Percentiles rank a stretch among this genome's conserved stretches.
Evolutionary conservation across 192 early-diverging fungal species (phyloP).

Genomic region (Obelidium mucronatum): DNA sequence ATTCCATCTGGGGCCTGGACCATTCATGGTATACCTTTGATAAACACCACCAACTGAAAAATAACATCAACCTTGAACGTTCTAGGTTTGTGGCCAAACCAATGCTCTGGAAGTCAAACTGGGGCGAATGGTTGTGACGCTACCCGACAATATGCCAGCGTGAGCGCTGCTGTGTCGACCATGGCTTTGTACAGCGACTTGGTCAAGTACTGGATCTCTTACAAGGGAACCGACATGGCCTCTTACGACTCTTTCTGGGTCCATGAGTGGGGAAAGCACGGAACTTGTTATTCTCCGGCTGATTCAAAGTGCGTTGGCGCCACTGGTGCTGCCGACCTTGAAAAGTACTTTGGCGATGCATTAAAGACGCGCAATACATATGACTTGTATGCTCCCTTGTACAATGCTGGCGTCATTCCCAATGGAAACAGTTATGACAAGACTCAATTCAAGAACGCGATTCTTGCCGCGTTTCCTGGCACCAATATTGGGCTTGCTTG

Average conservation of each 20-base stretch:
- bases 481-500: not conserved
- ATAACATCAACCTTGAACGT: too few relatives aligned
- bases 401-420: conserved; percentile 38
- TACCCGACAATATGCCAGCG: not conserved
- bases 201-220: conserved; percentile 2
- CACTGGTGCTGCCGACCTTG: not conserved
- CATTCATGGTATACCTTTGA: conserved; percentile 6
- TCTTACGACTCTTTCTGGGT: conserved; percentile 7
- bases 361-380: not conserved
- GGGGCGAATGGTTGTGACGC: not conserved
- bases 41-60: too few relatives aligned
- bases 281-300: not conserved
- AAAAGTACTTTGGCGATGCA: not conserved
- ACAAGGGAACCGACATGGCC: not conserved
- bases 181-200: not conserved
- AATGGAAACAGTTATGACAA: conserved; percentile 49
- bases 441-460: conserved; percentile 49
- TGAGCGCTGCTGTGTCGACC: not conserved
- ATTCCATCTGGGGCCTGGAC: not conserved
- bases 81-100: not conserved
- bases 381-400: conserved; percentile 4
- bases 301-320: not conserved
- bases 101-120: not conserved
- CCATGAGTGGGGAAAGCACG: not conserved
- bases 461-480: conserved; percentile 43